Base-by-base conservation (phyloP, 495 filamentous ascomycete species). In the Lichenothelia convexa region DNA sequence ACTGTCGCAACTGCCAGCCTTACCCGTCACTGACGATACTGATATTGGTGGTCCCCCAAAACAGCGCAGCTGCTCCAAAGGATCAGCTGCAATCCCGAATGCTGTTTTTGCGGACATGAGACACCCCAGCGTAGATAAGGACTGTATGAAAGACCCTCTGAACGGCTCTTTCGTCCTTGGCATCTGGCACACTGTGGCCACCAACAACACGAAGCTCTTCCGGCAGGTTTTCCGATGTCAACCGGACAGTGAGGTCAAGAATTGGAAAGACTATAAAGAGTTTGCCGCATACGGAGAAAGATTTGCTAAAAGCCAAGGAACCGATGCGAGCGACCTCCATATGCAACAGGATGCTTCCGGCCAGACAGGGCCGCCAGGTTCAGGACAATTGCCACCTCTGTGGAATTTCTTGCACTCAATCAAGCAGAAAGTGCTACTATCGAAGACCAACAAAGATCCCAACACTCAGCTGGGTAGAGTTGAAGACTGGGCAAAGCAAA, bases 141-240 rank as follows among this genome's bases (percentile, higher is more conserved):
- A 82, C 40, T 80, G 79, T 53, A 82, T 83, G 70, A 60, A 55
- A 12, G 89, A 97, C 51, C 89, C 91, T 0, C 62, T 95, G 19
- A 76, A 76, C 42, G 71, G 86, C 39, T 54, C 61, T 2, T 95
- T 94, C 58, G 87, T 78, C 49, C 68, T 84, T 30, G 82, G 92
- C 43, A 75, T 77, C 1, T 97, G 89, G 89, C 73, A 74, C 42
- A 60, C 70, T n/a, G 72, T 85, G 30, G 89, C 89, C 5, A 76
- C 80, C 34, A 94, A 94, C 57, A 97, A 97, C 53, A 94, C 89
- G 4, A 79, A 81, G 41, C 67, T 97, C 21, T 97, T 75, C 59
- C 75, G 91, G 18, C 72, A 78, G 38, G 91, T 97, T 9, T 97
- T 97, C 63, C 75, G 91, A 32, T 93, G 84, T 56, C 87, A 87